A percentile compares a stretch with the other conserved stretches of the same genome.
Evolutionary conservation across 805 yeast genomes (phyloP).

Genomic region (Yarrowia bubula): DNA sequence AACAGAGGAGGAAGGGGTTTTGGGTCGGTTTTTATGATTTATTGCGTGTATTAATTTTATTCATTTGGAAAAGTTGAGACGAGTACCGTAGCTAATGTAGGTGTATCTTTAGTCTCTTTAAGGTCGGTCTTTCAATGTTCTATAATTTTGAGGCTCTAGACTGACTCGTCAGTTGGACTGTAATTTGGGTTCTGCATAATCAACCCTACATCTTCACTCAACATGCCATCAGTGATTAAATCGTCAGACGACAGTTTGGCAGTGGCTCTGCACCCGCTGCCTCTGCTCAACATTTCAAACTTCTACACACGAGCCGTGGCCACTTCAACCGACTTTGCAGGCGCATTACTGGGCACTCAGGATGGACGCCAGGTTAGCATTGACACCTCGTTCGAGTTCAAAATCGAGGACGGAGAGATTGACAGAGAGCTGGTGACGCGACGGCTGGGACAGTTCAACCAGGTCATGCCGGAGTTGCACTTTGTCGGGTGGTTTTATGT

Average conservation of each 20-base stretch:
- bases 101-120: too few relatives aligned
- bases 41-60: background rate
- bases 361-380: constrained; percentile 36
- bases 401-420: constrained; percentile 30
- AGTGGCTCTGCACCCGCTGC: constrained; percentile 39
- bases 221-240: background rate
- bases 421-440: constrained; percentile 31
- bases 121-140: too few relatives aligned
- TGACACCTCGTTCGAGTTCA: constrained; percentile 39
- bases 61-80: too few relatives aligned
- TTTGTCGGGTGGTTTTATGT: constrained; percentile 40
- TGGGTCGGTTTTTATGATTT: background rate
- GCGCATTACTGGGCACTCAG: constrained; percentile 39
- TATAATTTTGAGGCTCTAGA: too few relatives aligned
- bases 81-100: too few relatives aligned
- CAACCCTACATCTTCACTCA: background rate
- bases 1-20: background rate
- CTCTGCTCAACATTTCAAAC: constrained; percentile 41
- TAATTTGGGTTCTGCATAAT: background rate
- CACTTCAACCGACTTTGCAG: constrained; percentile 34
- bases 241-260: constrained; percentile 20
- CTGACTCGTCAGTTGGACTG: background rate
- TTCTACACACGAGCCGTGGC: constrained; percentile 36
- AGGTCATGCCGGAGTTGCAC: constrained; percentile 38
- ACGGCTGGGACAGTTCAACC: constrained; percentile 1